These are phyloP conservation scores for Hyaloscypha bicolor DNA, from an alignment of 495 filamentous ascomycete genomes.

Conservation along the genomic window DNA sequence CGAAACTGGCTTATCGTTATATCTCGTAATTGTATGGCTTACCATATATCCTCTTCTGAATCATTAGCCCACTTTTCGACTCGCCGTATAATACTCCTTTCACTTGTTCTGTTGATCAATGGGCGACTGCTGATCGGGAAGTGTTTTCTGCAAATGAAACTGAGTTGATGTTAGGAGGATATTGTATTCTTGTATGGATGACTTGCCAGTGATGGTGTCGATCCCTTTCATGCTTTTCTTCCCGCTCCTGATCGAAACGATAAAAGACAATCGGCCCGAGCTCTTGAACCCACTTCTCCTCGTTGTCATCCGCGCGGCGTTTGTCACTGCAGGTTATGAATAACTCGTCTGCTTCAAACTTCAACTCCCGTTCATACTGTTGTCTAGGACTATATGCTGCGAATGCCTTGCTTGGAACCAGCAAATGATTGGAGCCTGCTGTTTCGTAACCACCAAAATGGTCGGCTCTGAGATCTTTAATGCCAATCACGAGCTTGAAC, in stretches of 20 bases:
- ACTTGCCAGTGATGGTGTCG: neutral
- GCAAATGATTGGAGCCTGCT: neutral
- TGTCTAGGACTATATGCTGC: neutral
- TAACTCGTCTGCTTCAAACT: neutral
- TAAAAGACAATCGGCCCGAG: neutral
- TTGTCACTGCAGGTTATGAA: neutral
- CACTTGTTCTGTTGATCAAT: neutral
- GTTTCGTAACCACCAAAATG: neutral
- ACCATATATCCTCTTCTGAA: neutral
- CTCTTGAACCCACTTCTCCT: neutral
- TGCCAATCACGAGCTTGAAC: conserved; percentile 1
- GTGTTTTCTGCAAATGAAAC: neutral
- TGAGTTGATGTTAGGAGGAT: neutral
- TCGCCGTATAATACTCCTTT: neutral
- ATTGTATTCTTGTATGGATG: neutral
- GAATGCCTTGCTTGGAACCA: neutral
- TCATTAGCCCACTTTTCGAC: neutral
- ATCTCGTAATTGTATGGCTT: neutral
- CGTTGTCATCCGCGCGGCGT: neutral
- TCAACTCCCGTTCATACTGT: neutral
- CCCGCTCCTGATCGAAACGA: neutral
- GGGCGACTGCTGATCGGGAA: neutral
- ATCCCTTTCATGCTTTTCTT: neutral
- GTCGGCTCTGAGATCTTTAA: neutral
- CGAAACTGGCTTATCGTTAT: neutral